Evolutionary conservation across 2,329 filamentous ascomycete genomes (phyloP).

Genomic region (Celoporthe dispersa): DNA sequence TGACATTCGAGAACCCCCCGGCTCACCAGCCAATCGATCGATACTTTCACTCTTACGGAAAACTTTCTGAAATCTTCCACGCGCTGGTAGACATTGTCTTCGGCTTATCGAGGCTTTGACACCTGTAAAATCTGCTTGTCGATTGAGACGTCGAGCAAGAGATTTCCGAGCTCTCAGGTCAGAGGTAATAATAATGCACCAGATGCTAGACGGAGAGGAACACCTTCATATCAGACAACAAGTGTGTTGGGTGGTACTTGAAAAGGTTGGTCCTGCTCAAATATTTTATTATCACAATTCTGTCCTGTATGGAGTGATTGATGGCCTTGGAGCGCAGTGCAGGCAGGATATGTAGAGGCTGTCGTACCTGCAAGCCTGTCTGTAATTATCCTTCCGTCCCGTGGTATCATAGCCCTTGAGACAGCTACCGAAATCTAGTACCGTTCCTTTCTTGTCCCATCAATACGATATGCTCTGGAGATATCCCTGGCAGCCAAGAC

Average conservation of each 20-base stretch:
- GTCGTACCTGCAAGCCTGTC: background rate
- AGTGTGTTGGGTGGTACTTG: background rate
- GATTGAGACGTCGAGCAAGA: background rate
- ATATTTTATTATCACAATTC: background rate
- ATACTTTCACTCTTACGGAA: background rate
- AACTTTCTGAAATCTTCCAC: background rate
- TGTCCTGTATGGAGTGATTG: background rate
- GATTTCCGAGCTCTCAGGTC: background rate
- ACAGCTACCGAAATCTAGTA: conserved; percentile 2
- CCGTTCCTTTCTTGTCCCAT: conserved; percentile 1
- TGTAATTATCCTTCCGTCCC: background rate
- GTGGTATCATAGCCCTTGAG: conserved; percentile 22
- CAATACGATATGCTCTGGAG: background rate
- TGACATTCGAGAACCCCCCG: background rate
- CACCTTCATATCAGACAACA: background rate
- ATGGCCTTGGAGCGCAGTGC: background rate
- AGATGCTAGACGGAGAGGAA: background rate
- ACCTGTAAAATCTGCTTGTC: background rate
- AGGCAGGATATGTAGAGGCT: background rate
- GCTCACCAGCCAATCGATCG: background rate
- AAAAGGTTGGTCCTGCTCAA: too few species aligned
- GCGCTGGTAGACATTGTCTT: background rate
- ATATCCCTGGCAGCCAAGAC: conserved; percentile 7
- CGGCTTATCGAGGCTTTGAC: background rate
- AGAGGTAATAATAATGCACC: background rate